Conservation (phyloP, 2,329 filamentous ascomycete species). For the Orbilia blumenaviensis region DNA sequence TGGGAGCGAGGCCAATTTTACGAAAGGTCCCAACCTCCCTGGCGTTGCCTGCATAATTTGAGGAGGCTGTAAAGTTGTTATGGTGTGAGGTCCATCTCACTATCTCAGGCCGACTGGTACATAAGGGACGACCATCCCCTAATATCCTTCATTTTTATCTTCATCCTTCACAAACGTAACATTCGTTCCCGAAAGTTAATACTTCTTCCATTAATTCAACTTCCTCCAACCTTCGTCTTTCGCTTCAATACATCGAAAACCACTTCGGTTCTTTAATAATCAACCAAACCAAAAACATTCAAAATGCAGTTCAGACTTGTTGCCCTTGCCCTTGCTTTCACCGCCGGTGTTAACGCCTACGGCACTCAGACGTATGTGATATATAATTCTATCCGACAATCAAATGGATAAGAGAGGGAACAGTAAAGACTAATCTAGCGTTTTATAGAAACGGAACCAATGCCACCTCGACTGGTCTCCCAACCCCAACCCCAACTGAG, state of each 20-base stretch:
- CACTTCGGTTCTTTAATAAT: constrained; percentile 23
- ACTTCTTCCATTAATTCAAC: constrained; percentile 42
- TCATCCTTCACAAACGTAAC: constrained; percentile 52
- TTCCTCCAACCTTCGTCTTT: constrained; percentile 54
- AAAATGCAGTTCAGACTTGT: constrained; percentile 58
- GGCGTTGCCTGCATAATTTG: constrained; percentile 52
- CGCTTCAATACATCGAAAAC: constrained; percentile 52
- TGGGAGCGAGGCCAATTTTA: constrained; percentile 43
- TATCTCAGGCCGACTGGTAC: constrained; percentile 39
- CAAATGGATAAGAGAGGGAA: not conserved
- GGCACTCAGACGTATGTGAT: constrained; percentile 12
- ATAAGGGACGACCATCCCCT: constrained; percentile 48
- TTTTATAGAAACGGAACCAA: constrained; percentile 28
- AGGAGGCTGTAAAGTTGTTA: constrained; percentile 45
- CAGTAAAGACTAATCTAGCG: constrained; percentile 9
- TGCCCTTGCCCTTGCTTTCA: constrained; percentile 55
- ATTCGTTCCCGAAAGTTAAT: constrained; percentile 54
- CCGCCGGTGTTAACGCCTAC: constrained; percentile 55
- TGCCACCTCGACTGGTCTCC: constrained; percentile 32
- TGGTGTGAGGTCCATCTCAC: constrained; percentile 49
- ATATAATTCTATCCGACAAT: constrained; percentile 1
- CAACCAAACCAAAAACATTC: constrained; percentile 48
- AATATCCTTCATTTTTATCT: constrained; percentile 37
- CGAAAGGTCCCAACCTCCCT: constrained; percentile 52
- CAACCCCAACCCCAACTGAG: constrained; percentile 26